Percentiles rank a stretch among this genome's conserved stretches.
phyloP scores from a whole-genome alignment of 2,329 filamentous ascomycete species.

The Talaromyces sp. region DNA sequence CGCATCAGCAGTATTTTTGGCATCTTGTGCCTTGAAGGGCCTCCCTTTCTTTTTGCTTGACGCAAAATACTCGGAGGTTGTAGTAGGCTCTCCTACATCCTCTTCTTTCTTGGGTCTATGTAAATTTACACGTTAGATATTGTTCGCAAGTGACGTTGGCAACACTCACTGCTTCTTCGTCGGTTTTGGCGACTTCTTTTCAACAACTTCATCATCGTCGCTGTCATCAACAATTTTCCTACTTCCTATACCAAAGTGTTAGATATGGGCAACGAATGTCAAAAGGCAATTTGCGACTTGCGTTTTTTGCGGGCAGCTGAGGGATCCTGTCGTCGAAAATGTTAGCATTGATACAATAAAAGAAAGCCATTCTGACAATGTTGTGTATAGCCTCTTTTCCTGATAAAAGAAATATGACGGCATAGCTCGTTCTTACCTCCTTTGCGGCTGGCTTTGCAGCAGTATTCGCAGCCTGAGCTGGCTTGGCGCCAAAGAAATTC shows the following conservation, averaged over 20 bases:
- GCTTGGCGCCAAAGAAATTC: constrained; percentile 80
- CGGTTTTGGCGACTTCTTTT: constrained; percentile 29
- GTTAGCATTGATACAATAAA: background rate
- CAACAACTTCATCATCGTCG: constrained; percentile 65
- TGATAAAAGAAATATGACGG: background rate
- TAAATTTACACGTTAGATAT: constrained; percentile 6
- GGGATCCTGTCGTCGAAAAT: constrained; percentile 2
- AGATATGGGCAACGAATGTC: background rate
- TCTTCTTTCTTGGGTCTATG: constrained; percentile 44
- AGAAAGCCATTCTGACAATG: background rate
- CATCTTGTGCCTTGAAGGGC: constrained; percentile 24
- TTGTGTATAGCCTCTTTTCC: background rate
- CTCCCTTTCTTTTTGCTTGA: constrained; percentile 52
- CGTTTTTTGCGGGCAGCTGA: constrained; percentile 11
- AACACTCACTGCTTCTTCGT: constrained; percentile 44
- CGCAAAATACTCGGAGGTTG: constrained; percentile 59
- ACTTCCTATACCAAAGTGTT: constrained; percentile 26
- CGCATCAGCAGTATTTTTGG: constrained; percentile 15
- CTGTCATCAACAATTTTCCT: constrained; percentile 76
- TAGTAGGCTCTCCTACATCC: constrained; percentile 51
- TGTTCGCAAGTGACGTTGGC: constrained; percentile 2
- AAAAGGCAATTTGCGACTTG: background rate
- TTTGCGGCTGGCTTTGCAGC: constrained; percentile 39
- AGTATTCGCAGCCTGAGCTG: constrained; percentile 48
- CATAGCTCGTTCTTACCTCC: constrained; percentile 31